phyloP scores from a whole-genome alignment of 2,329 filamentous ascomycete species.

The Fusarium udum region DNA sequence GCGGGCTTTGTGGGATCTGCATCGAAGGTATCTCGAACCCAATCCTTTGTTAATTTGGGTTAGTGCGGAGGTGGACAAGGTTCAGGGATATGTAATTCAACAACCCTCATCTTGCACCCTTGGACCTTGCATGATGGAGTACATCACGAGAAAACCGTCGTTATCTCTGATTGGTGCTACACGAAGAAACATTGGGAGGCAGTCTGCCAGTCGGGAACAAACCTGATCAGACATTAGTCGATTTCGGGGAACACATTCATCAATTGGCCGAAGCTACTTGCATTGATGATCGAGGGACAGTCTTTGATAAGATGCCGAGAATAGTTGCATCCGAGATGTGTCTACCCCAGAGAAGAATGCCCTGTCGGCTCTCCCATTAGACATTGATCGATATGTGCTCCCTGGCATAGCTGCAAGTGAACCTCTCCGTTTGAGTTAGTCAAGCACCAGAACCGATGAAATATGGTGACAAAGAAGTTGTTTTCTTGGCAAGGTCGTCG shows the following conservation, averaged over 20 bases:
- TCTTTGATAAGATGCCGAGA: not conserved
- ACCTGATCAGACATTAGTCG: constrained; percentile 7
- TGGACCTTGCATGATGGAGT: constrained; percentile 28
- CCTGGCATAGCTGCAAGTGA: not conserved
- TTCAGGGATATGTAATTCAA: constrained; percentile 34
- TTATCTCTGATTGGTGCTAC: constrained; percentile 21
- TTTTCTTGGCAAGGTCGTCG: not conserved
- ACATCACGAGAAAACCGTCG: not conserved
- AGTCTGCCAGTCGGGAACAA: not conserved
- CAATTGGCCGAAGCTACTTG: constrained; percentile 6
- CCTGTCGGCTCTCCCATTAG: not conserved
- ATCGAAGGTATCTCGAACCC: constrained; percentile 32
- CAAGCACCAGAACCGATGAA: not conserved
- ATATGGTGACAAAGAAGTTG: not conserved
- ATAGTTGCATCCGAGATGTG: not conserved
- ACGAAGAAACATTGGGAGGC: not conserved
- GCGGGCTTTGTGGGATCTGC: constrained; percentile 14
- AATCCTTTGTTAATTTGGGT: constrained; percentile 34
- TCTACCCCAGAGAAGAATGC: not conserved
- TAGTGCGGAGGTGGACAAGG: constrained; percentile 38
- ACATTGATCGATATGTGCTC: not conserved
- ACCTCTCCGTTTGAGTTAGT: not conserved
- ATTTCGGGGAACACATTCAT: constrained; percentile 4
- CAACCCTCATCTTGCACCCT: constrained; percentile 36
- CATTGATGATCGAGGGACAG: not conserved